Percentiles rank a stretch among this genome's conserved stretches.
phyloP scores from a whole-genome alignment of 1,284 basidiomycete species.

The Xanthoconium separans region DNA sequence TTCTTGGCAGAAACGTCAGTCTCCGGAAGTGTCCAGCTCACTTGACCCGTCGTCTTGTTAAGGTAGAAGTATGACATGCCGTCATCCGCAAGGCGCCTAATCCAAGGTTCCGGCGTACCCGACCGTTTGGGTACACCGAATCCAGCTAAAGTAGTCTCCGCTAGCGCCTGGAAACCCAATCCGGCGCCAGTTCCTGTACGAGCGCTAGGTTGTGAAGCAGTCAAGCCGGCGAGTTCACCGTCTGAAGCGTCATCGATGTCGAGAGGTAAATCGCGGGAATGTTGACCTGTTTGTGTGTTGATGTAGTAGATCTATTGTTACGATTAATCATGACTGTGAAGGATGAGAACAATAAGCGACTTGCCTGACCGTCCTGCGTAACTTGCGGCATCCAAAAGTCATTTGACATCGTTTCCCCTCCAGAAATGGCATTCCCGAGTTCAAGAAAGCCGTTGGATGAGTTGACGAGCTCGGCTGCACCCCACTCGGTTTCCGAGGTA shows the following conservation, averaged over 20 bases:
- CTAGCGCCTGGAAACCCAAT: constrained; percentile 40
- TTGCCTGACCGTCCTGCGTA: constrained; percentile 69
- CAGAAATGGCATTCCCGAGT: constrained; percentile 13
- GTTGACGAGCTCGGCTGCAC: constrained; percentile 12
- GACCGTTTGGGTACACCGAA: constrained; percentile 61
- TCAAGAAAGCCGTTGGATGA: constrained; percentile 27
- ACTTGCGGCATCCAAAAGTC: constrained; percentile 83
- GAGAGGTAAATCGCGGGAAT: constrained; percentile 81
- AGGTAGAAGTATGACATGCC: constrained; percentile 80
- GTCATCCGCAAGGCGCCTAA: constrained; percentile 77
- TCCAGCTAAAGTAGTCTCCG: constrained; percentile 39
- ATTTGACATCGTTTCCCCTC: constrained; percentile 45
- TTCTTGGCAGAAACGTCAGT: constrained; percentile 20
- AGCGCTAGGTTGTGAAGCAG: constrained; percentile 52
- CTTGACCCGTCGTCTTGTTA: constrained; percentile 69
- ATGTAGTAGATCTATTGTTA: constrained; percentile 82
- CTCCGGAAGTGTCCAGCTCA: constrained; percentile 68
- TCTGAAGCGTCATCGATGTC: constrained; percentile 63
- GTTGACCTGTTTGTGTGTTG: constrained; percentile 88
- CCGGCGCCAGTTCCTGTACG: constrained; percentile 54
- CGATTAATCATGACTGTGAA: constrained; percentile 3
- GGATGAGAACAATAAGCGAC: constrained; percentile 21
- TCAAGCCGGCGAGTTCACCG: constrained; percentile 56
- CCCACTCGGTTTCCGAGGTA: constrained; percentile 28
- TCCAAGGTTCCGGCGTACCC: constrained; percentile 76